Evolutionary conservation across 495 filamentous ascomycete genomes (phyloP).

Genomic region (Penicilliopsis zonata): DNA sequence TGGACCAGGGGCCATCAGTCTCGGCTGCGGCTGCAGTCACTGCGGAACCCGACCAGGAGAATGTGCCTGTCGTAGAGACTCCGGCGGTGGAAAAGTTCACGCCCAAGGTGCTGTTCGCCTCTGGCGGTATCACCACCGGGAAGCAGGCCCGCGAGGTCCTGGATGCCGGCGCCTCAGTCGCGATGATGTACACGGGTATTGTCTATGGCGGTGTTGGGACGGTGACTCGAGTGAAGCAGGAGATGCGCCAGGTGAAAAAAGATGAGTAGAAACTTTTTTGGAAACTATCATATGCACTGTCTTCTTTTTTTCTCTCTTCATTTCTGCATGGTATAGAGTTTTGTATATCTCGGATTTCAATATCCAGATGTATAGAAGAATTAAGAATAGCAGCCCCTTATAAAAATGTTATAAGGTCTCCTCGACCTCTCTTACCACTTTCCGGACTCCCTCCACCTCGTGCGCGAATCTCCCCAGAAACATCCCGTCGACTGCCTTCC

Average conservation of each 20-base stretch:
- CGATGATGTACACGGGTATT: conserved; percentile 73
- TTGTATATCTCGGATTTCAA: no score
- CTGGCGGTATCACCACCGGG: conserved; percentile 80
- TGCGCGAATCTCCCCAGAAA: conserved; percentile 78
- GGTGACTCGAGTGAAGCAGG: conserved; percentile 72
- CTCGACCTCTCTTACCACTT: conserved; percentile 58
- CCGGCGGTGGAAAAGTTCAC: conserved; percentile 12
- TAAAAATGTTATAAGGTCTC: conserved; percentile 9
- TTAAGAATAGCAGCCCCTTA: no score
- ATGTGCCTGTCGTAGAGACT: conserved; percentile 6
- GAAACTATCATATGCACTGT: no score
- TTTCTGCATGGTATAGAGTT: no score
- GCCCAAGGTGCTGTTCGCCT: conserved; percentile 82
- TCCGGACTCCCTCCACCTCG: conserved; percentile 51
- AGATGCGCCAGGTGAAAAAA: conserved; percentile 55
- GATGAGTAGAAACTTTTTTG: no score
- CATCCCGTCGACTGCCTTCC: conserved; percentile 63
- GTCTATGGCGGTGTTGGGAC: conserved; percentile 82
- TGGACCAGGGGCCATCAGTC: conserved; percentile 40
- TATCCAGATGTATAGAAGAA: no score
- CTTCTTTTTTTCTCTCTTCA: no score
- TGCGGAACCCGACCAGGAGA: conserved; percentile 9
- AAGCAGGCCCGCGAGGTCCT: conserved; percentile 66
- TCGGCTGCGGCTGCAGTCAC: conserved; percentile 6
- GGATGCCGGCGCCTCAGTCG: conserved; percentile 76